Base-by-base conservation (phyloP, 306 rosid species). In the Inga leiocalycina region DNA sequence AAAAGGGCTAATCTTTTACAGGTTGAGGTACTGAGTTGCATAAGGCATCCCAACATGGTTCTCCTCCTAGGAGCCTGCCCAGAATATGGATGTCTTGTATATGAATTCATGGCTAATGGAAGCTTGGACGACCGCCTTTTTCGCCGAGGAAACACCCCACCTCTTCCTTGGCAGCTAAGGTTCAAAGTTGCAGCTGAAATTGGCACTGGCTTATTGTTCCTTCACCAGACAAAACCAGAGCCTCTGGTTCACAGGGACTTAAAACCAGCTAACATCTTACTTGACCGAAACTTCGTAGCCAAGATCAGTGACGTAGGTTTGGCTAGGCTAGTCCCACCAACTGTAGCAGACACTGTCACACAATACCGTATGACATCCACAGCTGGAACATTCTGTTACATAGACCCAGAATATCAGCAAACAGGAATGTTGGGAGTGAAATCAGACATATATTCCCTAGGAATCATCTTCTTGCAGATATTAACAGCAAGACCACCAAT, bases 11-110 rank as follows among this genome's bases (percentile, higher is more conserved):
- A 39, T 39, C 8, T 6, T 80, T 37, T 44, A 45, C 88, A 95
- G 98, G 93, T 95, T 87, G 98, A 95, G 87, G 94, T 95, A 71
- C 82, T 95, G 17, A 92, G 98, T 88, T 89, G 93, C 85, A 95
- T 95, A 80, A 84, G 99, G 64, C 99, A 95, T 88, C 99, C 99
- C 10, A 91, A 95, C 94, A 95, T 95, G 98, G 99, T 95, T 73
- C 98, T 95, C 54, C 99, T 95, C 56, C 88, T 95, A 3, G 99
- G 99, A 76, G 99, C 99, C 59, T 95, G 99, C 80, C 99, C 99
- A 1, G 99, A 95, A 76, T 93, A 93, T 6, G 99, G 99, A 2
- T 95, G 99, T 84, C 86, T 95, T 34, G 99, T 93, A 13, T 95
- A 95, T 2, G 99, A 95, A 90, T 90, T 77, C 91, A 92, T 95